Conservation (phyloP, 768 basidiomycete genomes). For the Epithele typhae region DNA sequence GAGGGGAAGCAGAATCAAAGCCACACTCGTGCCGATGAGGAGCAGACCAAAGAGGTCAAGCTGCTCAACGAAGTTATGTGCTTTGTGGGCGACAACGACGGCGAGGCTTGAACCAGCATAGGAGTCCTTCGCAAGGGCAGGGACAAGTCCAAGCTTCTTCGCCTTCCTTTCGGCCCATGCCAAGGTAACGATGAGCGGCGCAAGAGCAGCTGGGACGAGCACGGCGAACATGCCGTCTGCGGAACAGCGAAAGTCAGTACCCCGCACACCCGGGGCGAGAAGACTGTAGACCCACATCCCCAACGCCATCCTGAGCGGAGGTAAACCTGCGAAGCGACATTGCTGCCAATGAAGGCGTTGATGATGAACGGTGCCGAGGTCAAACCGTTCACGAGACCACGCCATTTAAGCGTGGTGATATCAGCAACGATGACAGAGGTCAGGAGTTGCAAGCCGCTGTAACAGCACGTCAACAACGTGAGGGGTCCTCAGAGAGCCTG, state of each 20-base stretch:
- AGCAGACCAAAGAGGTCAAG: constrained; percentile 27
- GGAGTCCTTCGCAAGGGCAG: neutral
- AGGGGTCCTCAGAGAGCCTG: constrained; percentile 9
- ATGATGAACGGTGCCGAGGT: constrained; percentile 51
- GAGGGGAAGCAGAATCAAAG: constrained; percentile 26
- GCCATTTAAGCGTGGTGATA: constrained; percentile 27
- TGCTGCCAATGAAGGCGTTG: constrained; percentile 59
- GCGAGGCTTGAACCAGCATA: neutral
- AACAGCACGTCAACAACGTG: constrained; percentile 12
- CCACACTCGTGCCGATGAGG: constrained; percentile 24
- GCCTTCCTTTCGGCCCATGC: constrained; percentile 24
- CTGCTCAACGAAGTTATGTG: constrained; percentile 23
- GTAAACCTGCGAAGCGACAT: constrained; percentile 42
- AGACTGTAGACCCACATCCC: constrained; percentile 42
- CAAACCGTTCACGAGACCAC: constrained; percentile 38
- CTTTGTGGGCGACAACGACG: constrained; percentile 28
- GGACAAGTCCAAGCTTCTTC: constrained; percentile 20
- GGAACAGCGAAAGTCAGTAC: neutral
- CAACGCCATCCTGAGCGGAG: constrained; percentile 55
- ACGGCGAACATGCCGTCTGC: constrained; percentile 30
- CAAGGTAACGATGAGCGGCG: constrained; percentile 21
- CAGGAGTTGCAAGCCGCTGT: constrained; percentile 57
- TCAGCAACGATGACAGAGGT: constrained; percentile 38
- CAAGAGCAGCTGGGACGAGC: constrained; percentile 18
- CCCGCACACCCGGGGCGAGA: constrained; percentile 22